A percentile compares a stretch with the other conserved stretches of the same genome.
Conservation (phyloP, 169 alveolate genomes). For the Plasmodium malariae region DNA sequence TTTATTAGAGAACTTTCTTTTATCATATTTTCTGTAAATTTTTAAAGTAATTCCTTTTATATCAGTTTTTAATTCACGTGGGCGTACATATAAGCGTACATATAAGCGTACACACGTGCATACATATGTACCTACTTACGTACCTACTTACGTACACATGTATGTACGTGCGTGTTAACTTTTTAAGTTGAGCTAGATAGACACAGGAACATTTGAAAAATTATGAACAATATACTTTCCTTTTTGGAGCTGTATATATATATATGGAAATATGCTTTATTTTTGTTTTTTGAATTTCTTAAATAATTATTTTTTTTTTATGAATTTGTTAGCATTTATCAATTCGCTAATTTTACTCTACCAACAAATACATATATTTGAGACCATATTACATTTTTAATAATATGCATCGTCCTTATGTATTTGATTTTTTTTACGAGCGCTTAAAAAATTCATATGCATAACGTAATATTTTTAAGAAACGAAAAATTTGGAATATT, state of each 20-base stretch:
- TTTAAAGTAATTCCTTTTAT: neutral
- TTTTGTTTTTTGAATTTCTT: no score
- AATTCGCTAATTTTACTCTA: no score
- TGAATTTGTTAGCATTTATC: no score
- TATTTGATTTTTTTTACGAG: no score
- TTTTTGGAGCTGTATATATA: neutral
- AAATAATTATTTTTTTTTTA: no score
- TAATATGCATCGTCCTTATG: no score
- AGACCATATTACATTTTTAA: no score
- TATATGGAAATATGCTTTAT: no score
- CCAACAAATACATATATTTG: no score
- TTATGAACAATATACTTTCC: neutral
- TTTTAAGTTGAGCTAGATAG: neutral
- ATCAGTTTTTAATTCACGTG: neutral
- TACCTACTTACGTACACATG: neutral
- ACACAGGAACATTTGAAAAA: neutral
- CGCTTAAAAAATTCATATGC: no score
- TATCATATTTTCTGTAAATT: conserved; percentile 7
- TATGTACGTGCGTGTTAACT: neutral
- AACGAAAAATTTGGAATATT: no score
- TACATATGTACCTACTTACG: neutral
- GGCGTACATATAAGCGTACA: neutral
- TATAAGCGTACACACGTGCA: neutral
- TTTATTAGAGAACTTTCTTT: neutral
- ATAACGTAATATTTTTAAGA: no score